phyloP scores from a whole-genome alignment of 148 eudicot species.

The Rhododendron ovatum region DNA sequence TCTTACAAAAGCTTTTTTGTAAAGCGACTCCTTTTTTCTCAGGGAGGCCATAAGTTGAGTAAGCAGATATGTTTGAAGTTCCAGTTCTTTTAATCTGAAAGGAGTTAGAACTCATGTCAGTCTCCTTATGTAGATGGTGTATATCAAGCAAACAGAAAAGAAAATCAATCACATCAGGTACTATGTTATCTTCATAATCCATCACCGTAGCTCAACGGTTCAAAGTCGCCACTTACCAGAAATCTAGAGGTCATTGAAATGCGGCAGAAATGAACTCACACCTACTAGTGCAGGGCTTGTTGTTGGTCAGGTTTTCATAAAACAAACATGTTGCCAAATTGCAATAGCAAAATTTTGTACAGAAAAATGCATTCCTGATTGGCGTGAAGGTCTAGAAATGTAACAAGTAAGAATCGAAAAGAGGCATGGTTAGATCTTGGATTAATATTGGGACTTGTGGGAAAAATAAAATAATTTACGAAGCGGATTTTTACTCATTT shows the following conservation, averaged over 20 bases:
- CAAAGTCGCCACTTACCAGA: not conserved
- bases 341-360: no score
- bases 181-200: not conserved
- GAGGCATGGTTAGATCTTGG: no score
- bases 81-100: slow-evolving; percentile 44
- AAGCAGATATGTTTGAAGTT: slow-evolving; percentile 17
- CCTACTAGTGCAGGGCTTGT: not conserved
- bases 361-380: no score
- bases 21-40: slow-evolving; percentile 31
- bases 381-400: no score
- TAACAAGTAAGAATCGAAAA: no score
- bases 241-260: no score
- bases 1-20: slow-evolving; percentile 48
- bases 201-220: not conserved
- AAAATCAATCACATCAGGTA: not conserved
- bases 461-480: no score
- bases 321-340: no score
- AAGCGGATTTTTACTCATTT: no score
- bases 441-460: no score
- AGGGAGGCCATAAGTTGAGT: slow-evolving; percentile 14
- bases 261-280: not conserved
- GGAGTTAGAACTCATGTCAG: not conserved
- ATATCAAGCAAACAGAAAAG: not conserved
- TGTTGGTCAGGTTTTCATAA: no score
- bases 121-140: not conserved